phyloP scores from a whole-genome alignment of 2,329 filamentous ascomycete genomes.

The Penicillium sp. region DNA sequence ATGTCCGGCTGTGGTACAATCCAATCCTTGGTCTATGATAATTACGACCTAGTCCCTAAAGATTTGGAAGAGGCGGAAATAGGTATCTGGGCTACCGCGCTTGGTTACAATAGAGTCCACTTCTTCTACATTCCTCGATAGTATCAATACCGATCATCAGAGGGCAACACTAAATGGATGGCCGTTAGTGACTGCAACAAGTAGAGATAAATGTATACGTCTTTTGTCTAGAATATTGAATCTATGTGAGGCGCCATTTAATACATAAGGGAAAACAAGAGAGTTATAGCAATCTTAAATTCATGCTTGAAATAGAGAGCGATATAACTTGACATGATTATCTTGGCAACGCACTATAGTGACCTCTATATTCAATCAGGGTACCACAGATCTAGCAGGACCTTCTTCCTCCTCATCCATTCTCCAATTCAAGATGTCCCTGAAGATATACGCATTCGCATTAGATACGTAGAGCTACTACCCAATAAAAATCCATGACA shows the following conservation, averaged over 20 bases:
- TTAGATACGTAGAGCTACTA: too few species aligned
- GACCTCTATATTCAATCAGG: too few species aligned
- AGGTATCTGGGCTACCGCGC: too few species aligned
- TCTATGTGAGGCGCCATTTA: neutral
- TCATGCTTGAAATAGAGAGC: too few species aligned
- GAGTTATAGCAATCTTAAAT: too few species aligned
- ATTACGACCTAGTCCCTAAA: neutral
- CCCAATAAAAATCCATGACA: too few species aligned
- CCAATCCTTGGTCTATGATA: neutral
- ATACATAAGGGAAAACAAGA: neutral
- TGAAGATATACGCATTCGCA: too few species aligned
- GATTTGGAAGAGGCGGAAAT: neutral
- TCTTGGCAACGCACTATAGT: too few species aligned
- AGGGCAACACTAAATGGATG: neutral
- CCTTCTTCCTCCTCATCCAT: too few species aligned
- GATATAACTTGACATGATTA: too few species aligned
- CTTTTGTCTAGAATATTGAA: neutral
- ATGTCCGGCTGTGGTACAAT: constrained; percentile 8
- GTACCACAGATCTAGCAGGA: too few species aligned
- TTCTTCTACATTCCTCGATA: neutral
- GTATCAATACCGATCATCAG: neutral
- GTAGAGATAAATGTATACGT: neutral
- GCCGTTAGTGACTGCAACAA: neutral
- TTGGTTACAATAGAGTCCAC: neutral
- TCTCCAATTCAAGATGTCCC: too few species aligned